Evolutionary conservation across 164 flowering plant genomes (phyloP).

Genomic region (Vitis labrusca): DNA sequence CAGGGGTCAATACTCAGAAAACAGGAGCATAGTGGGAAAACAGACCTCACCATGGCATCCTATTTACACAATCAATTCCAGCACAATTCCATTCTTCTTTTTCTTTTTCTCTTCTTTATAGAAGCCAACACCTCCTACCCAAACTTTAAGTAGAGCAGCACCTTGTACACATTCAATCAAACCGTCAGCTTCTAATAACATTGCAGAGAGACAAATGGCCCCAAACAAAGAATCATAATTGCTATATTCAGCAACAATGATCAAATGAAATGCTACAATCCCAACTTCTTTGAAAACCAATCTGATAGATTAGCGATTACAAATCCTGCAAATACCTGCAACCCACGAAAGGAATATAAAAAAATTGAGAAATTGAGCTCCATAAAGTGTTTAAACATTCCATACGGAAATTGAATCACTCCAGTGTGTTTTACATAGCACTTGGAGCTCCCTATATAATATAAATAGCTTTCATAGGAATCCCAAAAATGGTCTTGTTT

Average conservation of each 20-base stretch:
- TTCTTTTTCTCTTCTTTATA: not conserved
- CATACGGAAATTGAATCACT: not conserved
- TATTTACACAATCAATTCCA: constrained; percentile 18
- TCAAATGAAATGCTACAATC: constrained; percentile 44
- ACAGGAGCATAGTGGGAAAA: too few relatives aligned
- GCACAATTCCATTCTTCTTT: not conserved
- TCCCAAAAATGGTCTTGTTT: too few relatives aligned
- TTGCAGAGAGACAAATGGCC: constrained; percentile 7
- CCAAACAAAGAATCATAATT: constrained; percentile 14
- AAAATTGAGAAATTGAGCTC: not conserved
- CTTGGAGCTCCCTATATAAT: too few relatives aligned
- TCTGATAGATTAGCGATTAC: constrained; percentile 83
- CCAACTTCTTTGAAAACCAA: constrained; percentile 59
- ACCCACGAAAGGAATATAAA: constrained; percentile 5
- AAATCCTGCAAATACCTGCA: constrained; percentile 93
- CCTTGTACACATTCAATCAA: constrained; percentile 6
- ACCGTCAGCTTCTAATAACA: not conserved
- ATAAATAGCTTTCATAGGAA: too few relatives aligned
- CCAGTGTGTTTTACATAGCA: not conserved
- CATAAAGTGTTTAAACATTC: not conserved
- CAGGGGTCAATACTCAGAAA: constrained; percentile 13
- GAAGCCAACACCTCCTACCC: not conserved
- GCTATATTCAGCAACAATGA: constrained; percentile 2
- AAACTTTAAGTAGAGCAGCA: not conserved
- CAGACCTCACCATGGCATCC: not conserved